Base-by-base conservation (phyloP, 352 stramenopile genomes). In the Nothophytophthora sp. region DNA sequence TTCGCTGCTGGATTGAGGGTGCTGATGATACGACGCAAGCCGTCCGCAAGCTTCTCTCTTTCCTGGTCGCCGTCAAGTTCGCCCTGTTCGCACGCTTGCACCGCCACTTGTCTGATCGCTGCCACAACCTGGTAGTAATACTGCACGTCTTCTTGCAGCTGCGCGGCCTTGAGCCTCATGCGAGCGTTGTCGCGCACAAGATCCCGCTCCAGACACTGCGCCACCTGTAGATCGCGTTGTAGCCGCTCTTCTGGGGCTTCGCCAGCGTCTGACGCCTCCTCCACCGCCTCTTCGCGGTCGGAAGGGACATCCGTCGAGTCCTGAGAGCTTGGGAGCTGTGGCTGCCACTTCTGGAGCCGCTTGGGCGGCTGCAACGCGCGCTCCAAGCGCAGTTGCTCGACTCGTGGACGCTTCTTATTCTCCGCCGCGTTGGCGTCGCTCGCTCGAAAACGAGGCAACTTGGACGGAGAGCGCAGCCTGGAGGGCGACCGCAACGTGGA, bases 71-170 rank as follows among this genome's bases (percentile, higher is more conserved):
- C 40, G 22, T 16, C 32, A 20, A 51, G 49, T 12, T 10, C 19
- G 18, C 18, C 28, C 8, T 45, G 43, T n/a, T 70, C 56, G 24
- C 55, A 42, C 6, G 46, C n/a, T n/a, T n/a, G n/a, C n/a, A n/a
- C n/a, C n/a, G n/a, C 49, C 6, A 67, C 32, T 1, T 70, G 51
- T 48, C 82, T 71, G 44, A 88, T 82, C 36, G 32, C 60, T 2
- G 50, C 61, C 22, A 88, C 46, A 29, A 78, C 16, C n/a, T 63
- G 51, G 33, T 82, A 88, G 45, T 79, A 81, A 46, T 68, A 75
- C 41, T 81, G 69, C 18, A 88, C 76, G 32, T 84, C 73, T 0
- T 77, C 63, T 23, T 63, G 63, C 32, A 88, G 25, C 25, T 30
- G 51, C 27, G 68, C 40, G 19, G 55, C 61, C 48, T 81, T 80